Conservation (phyloP, 148 eudicot genomes). For the Rhododendron griersonianum region DNA sequence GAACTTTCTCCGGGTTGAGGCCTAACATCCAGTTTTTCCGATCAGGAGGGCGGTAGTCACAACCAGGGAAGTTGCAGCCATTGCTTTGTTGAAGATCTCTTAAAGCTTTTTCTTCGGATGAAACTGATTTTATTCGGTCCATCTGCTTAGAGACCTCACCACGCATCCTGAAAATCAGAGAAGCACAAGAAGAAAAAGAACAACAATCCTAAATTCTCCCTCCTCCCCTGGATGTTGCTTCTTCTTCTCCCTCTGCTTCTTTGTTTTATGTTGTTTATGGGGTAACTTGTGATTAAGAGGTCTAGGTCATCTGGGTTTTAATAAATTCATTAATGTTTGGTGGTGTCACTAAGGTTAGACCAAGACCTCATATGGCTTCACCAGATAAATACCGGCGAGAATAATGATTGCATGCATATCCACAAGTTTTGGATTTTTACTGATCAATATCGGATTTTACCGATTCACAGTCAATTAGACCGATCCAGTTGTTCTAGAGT, state of each 20-base stretch:
- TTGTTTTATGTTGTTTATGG: background rate
- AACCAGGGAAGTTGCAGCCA: conserved; percentile 67
- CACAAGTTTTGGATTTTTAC: background rate
- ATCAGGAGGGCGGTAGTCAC: conserved; percentile 60
- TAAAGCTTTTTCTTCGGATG: conserved; percentile 48
- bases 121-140: conserved; percentile 39
- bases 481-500: background rate
- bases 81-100: conserved; percentile 34
- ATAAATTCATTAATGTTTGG: background rate
- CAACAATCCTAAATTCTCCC: conserved; percentile 5
- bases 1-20: conserved; percentile 48
- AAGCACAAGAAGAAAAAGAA: conserved; percentile 2
- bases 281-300: background rate
- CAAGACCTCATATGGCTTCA: background rate
- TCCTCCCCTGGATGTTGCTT: background rate
- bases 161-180: conserved; percentile 47
- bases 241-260: background rate
- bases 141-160: conserved; percentile 52
- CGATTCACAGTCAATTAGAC: background rate
- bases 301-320: conserved; percentile 3
- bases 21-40: conserved; percentile 78
- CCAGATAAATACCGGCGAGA: background rate
- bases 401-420: background rate
- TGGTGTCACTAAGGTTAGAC: background rate
- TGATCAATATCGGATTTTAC: background rate